Conservation (phyloP, 805 yeast species). For the Wickerhamiella nectarea region DNA sequence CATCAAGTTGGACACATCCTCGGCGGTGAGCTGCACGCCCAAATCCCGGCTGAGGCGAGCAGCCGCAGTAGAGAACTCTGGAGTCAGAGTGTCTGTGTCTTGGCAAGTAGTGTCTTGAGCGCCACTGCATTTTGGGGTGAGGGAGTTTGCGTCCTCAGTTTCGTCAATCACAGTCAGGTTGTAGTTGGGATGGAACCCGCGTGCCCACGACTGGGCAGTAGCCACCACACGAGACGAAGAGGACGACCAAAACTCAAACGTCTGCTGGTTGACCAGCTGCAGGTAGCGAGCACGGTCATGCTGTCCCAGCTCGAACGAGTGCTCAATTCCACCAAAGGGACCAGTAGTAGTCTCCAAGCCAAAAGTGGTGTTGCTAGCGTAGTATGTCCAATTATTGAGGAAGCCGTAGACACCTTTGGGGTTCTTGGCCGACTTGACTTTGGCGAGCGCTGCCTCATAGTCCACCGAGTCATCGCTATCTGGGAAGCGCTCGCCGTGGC, state of each 20-base stretch:
- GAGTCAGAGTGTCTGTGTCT: constrained; percentile 7
- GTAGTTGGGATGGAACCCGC: constrained; percentile 42
- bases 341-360: constrained; percentile 31
- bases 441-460: constrained; percentile 19
- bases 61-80: constrained; percentile 21
- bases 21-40: constrained; percentile 29
- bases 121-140: constrained; percentile 32
- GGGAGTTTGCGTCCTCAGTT: constrained; percentile 38
- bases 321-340: constrained; percentile 36
- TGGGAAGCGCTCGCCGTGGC: constrained; percentile 45
- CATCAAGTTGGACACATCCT: constrained; percentile 32
- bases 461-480: constrained; percentile 13
- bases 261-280: constrained; percentile 27
- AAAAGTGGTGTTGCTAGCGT: constrained; percentile 27
- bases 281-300: constrained; percentile 33
- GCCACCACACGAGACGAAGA: constrained; percentile 28
- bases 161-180: constrained; percentile 29
- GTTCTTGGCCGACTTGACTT: constrained; percentile 13
- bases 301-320: constrained; percentile 35
- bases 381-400: constrained; percentile 20
- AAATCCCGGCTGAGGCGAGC: constrained; percentile 22
- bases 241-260: constrained; percentile 32
- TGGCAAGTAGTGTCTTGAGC: constrained; percentile 4
- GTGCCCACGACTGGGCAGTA: constrained; percentile 42
- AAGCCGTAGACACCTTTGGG: constrained; percentile 11